Evolutionary conservation across 352 stramenopile genomes (phyloP), one percentile per base, ranked within the genome.

Genomic region (Blastocystis sp.): DNA sequence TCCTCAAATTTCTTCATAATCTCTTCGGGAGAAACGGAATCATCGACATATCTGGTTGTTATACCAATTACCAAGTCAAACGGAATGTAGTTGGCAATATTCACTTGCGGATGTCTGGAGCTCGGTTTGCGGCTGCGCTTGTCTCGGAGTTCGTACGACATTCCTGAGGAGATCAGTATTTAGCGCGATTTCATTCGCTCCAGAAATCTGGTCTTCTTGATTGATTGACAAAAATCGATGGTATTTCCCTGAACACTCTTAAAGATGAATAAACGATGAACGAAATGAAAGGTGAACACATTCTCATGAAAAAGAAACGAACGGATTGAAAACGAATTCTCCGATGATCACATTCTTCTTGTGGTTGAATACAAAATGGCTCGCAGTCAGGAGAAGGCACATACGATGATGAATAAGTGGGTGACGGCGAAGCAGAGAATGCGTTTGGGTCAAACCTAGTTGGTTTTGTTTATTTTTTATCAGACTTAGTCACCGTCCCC

Each of bases 1-100:
- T 44, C 75, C 51, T 85, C 75, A 24, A 85, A 85, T 48, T 85
- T 85, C 75, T 85, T 85, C 75, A 85, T 85, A 75, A 85, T 85
- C 57, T 85, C 53, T 24, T 85, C 75, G 2, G 63, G 57, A 53
- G 57, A 72, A 36, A 56, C 53, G 2, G 36, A 59, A 72, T 85
- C 75, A 32, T 75, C 54, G 14, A 85, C 75, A 75, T 85, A 85
- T 46, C 69, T 81, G 44, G 0, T 27, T 0, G 40, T 64, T n/a
- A 63, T 44, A 4, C 42, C 4, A 21, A 49, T n/a, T 11, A 61
- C 14, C 0, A 64, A 40, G 6, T 4, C 9, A 38, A 18, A 79
- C 69, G 69, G 69, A 32, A 79, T 27, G 44, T 79, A 79, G 27
- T 65, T 46, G 11, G 46, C 42, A 24, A 61, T 63, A 46, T 59